These are phyloP conservation scores for Gnaphalium uliginosum DNA, from an alignment of 129 eudicot species.

Conservation along the genomic window DNA sequence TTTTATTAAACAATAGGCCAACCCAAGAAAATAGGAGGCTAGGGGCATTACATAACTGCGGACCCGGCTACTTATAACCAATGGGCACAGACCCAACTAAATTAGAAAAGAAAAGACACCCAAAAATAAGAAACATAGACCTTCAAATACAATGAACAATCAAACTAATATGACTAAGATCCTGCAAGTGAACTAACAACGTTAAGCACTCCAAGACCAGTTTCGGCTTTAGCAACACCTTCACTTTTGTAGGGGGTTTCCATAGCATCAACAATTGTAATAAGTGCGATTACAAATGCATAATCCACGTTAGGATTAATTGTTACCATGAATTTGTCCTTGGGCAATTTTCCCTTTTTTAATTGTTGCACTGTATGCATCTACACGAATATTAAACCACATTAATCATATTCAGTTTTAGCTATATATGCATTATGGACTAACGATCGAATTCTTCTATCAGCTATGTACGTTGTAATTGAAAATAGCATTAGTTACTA, in stretches of 20 bases:
- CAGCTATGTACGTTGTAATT: neutral
- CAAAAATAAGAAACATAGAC: too few species aligned
- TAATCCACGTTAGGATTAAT: conserved; percentile 46
- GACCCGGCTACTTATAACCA: too few species aligned
- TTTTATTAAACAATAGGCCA: too few species aligned
- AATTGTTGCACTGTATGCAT: conserved; percentile 35
- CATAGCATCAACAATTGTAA: conserved; percentile 37
- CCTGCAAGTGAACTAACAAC: neutral
- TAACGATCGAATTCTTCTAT: neutral
- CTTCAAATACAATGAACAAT: too few species aligned
- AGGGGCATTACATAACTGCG: too few species aligned
- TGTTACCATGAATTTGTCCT: conserved; percentile 44
- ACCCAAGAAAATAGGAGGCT: too few species aligned
- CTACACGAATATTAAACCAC: conserved; percentile 25
- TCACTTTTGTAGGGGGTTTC: neutral
- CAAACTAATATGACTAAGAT: neutral
- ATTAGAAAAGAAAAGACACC: too few species aligned
- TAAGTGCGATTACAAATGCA: conserved; percentile 47
- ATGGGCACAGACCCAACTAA: too few species aligned
- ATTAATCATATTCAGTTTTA: neutral
- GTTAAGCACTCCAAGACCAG: neutral
- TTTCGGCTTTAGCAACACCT: neutral
- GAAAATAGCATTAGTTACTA: neutral
- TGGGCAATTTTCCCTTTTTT: conserved; percentile 24
- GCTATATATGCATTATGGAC: neutral